A percentile compares a stretch with the other conserved stretches of the same genome.
Evolutionary conservation across 768 basidiomycete genomes (phyloP).

Genomic region (Gloeopeniophorella convolvens): DNA sequence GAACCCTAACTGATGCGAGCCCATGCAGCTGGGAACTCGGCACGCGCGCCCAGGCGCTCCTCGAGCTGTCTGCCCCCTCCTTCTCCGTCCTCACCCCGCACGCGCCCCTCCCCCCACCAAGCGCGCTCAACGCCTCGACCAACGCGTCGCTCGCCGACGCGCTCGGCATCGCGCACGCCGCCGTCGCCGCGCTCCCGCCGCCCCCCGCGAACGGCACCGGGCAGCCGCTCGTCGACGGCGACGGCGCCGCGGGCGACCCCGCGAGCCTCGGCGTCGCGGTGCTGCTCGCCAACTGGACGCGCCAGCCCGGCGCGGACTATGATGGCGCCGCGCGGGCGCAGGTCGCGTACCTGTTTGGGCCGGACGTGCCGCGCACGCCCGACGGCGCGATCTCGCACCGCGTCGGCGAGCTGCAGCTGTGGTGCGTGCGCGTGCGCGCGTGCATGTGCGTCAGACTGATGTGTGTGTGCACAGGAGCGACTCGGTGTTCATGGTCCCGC

Average conservation of each 20-base stretch:
- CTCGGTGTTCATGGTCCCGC: conserved; percentile 80
- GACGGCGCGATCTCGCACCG: conserved; percentile 86
- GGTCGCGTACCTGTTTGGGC: conserved; percentile 50
- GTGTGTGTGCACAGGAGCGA: conserved; percentile 49
- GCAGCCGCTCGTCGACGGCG: conserved; percentile 50
- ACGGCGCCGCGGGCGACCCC: conserved; percentile 69
- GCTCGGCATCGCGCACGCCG: conserved; percentile 43
- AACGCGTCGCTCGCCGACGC: conserved; percentile 43
- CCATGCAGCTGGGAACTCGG: conserved; percentile 54
- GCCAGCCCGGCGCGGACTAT: conserved; percentile 46
- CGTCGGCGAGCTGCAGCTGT: conserved; percentile 59
- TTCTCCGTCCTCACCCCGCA: conserved; percentile 39
- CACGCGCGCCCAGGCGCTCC: conserved; percentile 42
- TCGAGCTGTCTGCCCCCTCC: conserved; percentile 40
- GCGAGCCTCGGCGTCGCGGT: conserved; percentile 71
- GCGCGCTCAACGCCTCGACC: conserved; percentile 17
- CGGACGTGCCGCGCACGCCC: conserved; percentile 47
- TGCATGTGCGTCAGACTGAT: background rate
- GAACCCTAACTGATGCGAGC: no score
- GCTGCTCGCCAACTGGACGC: conserved; percentile 54
- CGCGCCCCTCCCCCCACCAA: conserved; percentile 26
- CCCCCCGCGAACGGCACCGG: conserved; percentile 39
- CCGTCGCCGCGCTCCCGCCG: conserved; percentile 42
- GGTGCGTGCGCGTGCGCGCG: conserved; percentile 35
- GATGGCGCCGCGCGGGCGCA: conserved; percentile 59